Conservation (phyloP, 352 stramenopile species). For the Phytophthora pluvialis region DNA sequence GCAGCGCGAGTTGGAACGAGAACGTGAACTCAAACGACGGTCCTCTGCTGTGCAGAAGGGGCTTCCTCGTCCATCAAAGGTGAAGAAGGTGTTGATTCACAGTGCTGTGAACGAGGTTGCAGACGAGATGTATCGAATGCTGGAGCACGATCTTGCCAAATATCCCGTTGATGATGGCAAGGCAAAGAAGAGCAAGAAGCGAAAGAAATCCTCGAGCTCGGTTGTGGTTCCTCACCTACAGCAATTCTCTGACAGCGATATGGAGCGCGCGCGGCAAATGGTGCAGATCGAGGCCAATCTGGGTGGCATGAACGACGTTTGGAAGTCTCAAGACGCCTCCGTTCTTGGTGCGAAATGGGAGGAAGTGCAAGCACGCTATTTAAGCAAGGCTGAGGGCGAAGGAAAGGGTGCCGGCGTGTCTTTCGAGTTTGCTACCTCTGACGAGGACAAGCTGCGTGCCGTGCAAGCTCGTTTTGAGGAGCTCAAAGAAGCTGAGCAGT, state of each 20-base stretch:
- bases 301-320: constrained; percentile 41
- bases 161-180: constrained; percentile 45
- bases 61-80: constrained; percentile 72
- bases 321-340: constrained; percentile 34
- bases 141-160: constrained; percentile 68
- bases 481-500: constrained; percentile 68
- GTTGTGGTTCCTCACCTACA: constrained; percentile 36
- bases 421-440: constrained; percentile 51
- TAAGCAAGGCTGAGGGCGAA: constrained; percentile 37
- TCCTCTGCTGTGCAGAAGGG: constrained; percentile 72
- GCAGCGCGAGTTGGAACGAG: constrained; percentile 53
- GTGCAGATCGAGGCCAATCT: constrained; percentile 83
- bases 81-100: constrained; percentile 62
- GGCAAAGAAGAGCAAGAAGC: constrained; percentile 66
- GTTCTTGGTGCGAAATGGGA: constrained; percentile 44
- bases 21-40: constrained; percentile 67
- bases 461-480: constrained; percentile 67
- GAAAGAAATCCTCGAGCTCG: constrained; percentile 53
- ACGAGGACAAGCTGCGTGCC: constrained; percentile 55
- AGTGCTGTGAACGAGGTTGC: constrained; percentile 46
- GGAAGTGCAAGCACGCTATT: constrained; percentile 44
- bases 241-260: constrained; percentile 65
- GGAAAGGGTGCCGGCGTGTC: constrained; percentile 27
- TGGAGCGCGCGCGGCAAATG: constrained; percentile 76
- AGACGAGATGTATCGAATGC: constrained; percentile 70